phyloP scores from a whole-genome alignment of 2,329 filamentous ascomycete genomes.

The Colletotrichum sp. region DNA sequence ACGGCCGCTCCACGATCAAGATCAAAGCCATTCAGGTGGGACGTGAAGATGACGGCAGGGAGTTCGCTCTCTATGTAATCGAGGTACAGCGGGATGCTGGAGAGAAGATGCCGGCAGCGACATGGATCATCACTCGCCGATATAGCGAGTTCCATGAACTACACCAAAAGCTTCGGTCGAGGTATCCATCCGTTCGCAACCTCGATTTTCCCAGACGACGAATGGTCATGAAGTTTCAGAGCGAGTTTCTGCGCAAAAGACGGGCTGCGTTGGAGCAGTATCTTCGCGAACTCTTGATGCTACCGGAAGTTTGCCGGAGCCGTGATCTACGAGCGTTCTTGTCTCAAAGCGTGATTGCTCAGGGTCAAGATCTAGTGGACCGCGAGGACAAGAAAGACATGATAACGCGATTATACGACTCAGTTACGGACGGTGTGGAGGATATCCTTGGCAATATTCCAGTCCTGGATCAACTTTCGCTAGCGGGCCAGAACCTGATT shows the following conservation, averaged over 20 bases:
- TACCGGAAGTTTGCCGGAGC: constrained; percentile 94
- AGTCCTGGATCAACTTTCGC: constrained; percentile 90
- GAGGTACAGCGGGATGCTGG: constrained; percentile 90
- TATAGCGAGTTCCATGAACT: constrained; percentile 98
- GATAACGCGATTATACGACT: constrained; percentile 93
- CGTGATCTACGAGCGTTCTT: constrained; percentile 91
- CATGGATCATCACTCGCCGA: constrained; percentile 89
- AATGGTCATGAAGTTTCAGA: constrained; percentile 95
- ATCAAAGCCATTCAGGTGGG: constrained; percentile 95
- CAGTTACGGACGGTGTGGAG: constrained; percentile 96
- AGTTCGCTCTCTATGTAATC: constrained; percentile 91
- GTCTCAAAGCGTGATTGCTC: constrained; percentile 81
- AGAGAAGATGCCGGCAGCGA: constrained; percentile 95
- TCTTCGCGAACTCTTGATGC: constrained; percentile 77
- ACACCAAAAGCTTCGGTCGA: constrained; percentile 83
- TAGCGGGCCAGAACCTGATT: constrained; percentile 90
- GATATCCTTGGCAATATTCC: constrained; percentile 96
- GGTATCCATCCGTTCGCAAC: constrained; percentile 86
- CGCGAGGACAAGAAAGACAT: constrained; percentile 80
- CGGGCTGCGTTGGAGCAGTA: constrained; percentile 85
- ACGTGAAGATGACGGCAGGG: constrained; percentile 87
- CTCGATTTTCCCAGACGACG: constrained; percentile 92
- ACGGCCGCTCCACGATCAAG: constrained; percentile 85
- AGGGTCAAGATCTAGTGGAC: constrained; percentile 60
- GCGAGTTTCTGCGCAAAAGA: constrained; percentile 92